Conservation (phyloP, 768 basidiomycete species). For the Boletales sp. region DNA sequence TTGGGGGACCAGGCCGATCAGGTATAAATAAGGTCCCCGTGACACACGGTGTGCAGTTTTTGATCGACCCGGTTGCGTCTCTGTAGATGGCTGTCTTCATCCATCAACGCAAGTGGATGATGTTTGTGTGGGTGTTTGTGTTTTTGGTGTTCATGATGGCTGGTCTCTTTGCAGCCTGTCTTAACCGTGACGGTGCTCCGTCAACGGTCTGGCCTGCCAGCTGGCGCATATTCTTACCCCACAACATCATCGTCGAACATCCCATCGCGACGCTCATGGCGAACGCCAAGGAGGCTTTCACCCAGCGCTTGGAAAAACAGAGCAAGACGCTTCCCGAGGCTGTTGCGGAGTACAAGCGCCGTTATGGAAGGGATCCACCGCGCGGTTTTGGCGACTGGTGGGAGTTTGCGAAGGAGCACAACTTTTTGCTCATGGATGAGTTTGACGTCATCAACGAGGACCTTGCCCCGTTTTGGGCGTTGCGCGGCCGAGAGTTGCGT, state of each 20-base stretch:
- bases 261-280: constrained; percentile 85
- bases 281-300: constrained; percentile 75
- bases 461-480: constrained; percentile 78
- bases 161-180: no score
- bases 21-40: no score
- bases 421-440: constrained; percentile 83
- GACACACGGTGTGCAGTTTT: no score
- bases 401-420: constrained; percentile 67
- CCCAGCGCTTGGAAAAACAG: constrained; percentile 64
- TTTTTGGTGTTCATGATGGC: no score
- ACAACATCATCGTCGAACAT: constrained; percentile 40
- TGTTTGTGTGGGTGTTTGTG: no score
- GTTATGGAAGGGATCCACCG: constrained; percentile 80
- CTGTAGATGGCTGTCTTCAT: no score
- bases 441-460: constrained; percentile 80
- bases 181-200: no score
- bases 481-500: constrained; percentile 71
- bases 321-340: constrained; percentile 78
- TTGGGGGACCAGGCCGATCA: no score
- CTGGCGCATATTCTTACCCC: constrained; percentile 19
- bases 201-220: constrained; percentile 13
- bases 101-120: no score
- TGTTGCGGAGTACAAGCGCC: constrained; percentile 72
- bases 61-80: no score
- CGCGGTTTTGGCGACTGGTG: constrained; percentile 92